Conservation (phyloP, 2,329 filamentous ascomycete genomes). For the Teratosphaeria viscida region DNA sequence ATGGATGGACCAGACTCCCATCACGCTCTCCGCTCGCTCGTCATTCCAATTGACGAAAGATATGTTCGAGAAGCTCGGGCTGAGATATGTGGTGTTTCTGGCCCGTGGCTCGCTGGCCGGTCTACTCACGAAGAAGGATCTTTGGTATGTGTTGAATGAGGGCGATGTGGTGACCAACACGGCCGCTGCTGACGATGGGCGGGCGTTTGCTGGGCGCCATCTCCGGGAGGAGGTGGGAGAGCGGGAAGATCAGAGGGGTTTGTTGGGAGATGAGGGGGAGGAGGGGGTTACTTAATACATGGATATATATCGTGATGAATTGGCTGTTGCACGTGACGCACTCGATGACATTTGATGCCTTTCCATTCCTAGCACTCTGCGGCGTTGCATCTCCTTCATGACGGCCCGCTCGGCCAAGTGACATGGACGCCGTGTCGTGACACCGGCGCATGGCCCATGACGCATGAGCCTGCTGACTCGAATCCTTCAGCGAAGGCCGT, state of each 20-base stretch:
- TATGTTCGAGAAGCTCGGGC: slow-evolving; percentile 89
- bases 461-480: too few species aligned
- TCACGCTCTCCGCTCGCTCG: slow-evolving; percentile 70
- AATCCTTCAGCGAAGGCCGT: too few species aligned
- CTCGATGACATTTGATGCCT: too few species aligned
- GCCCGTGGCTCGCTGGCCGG: slow-evolving; percentile 75
- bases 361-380: too few species aligned
- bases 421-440: too few species aligned
- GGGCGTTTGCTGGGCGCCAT: slow-evolving; percentile 23
- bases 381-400: too few species aligned
- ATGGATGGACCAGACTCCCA: slow-evolving; percentile 98
- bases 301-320: background rate
- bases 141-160: slow-evolving; percentile 85
- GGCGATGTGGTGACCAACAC: slow-evolving; percentile 39
- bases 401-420: too few species aligned
- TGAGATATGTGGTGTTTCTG: slow-evolving; percentile 81
- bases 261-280: slow-evolving; percentile 17
- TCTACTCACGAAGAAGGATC: slow-evolving; percentile 90
- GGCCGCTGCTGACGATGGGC: slow-evolving; percentile 2
- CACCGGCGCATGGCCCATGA: too few species aligned
- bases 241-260: slow-evolving; percentile 30
- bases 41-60: slow-evolving; percentile 74
- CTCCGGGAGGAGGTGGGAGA: slow-evolving; percentile 27
- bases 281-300: background rate
- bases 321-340: too few species aligned